A percentile compares a stretch with the other conserved stretches of the same genome.
These are phyloP conservation scores for Aspergillus bridgeri DNA, from an alignment of 495 filamentous ascomycete genomes.

Conservation along the genomic window DNA sequence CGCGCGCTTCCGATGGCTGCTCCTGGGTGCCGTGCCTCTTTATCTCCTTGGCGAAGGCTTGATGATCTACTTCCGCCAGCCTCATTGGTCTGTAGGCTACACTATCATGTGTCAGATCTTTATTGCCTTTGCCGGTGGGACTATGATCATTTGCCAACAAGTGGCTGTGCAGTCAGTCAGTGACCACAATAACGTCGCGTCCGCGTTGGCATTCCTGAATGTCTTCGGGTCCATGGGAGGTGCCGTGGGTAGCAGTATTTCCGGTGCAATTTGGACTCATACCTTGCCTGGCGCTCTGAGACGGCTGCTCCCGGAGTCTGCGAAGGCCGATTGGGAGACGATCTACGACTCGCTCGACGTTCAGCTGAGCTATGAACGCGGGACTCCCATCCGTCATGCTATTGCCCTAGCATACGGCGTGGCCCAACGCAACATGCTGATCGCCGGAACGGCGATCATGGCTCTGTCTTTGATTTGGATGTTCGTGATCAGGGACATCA, in stretches of 20 bases:
- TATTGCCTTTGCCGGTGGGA: constrained; percentile 61
- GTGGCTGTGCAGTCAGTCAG: constrained; percentile 65
- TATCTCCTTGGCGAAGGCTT: constrained; percentile 56
- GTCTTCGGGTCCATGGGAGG: constrained; percentile 64
- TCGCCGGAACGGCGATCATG: constrained; percentile 46
- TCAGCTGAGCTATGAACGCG: constrained; percentile 52
- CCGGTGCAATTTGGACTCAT: constrained; percentile 65
- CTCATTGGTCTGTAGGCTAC: constrained; percentile 55
- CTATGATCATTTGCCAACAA: constrained; percentile 60
- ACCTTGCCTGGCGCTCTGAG: constrained; percentile 53
- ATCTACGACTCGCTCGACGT: constrained; percentile 53
- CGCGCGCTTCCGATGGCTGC: constrained; percentile 50
- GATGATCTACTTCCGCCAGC: constrained; percentile 65
- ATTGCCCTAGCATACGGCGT: constrained; percentile 56
- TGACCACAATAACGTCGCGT: constrained; percentile 62
- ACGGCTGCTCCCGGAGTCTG: constrained; percentile 51
- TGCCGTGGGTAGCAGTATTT: constrained; percentile 61
- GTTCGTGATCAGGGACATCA: constrained; percentile 53
- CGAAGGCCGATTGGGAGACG: constrained; percentile 28
- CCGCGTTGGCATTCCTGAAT: constrained; percentile 59
- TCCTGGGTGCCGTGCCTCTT: constrained; percentile 54
- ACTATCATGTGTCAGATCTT: constrained; percentile 72
- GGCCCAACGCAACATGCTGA: constrained; percentile 53
- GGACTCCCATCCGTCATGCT: constrained; percentile 48
- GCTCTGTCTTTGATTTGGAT: constrained; percentile 45